A percentile compares a stretch with the other conserved stretches of the same genome.
These are phyloP conservation scores for Acacia melanoxylon DNA, from an alignment of 306 rosid genomes.

Conservation along the genomic window DNA sequence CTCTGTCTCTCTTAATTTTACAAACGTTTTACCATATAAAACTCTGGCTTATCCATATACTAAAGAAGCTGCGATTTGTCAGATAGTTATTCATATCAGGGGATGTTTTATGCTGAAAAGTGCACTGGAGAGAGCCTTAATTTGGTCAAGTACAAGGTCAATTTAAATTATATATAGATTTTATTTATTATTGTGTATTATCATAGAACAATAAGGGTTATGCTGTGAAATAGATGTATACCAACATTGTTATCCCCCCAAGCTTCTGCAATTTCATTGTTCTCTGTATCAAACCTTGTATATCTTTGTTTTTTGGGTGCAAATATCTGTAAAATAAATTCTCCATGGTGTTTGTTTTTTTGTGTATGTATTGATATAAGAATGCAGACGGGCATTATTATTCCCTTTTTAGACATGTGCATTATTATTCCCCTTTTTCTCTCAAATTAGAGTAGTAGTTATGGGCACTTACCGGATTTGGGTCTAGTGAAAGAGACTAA, in stretches of 20 bases:
- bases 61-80: too few species aligned
- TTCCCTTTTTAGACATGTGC: not conserved
- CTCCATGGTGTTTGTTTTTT: not conserved
- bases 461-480: too few species aligned
- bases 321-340: not conserved
- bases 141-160: not conserved
- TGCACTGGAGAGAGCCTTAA: not conserved
- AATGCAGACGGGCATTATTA: not conserved
- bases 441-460: not conserved
- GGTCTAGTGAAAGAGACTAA: too few species aligned
- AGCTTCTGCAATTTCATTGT: slow-evolving; percentile 20
- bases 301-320: slow-evolving; percentile 6
- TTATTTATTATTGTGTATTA: not conserved
- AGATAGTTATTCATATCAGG: too few species aligned
- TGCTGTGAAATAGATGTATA: slow-evolving; percentile 24
- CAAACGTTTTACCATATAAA: too few species aligned
- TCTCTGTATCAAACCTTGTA: slow-evolving; percentile 23
- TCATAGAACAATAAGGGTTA: slow-evolving; percentile 19
- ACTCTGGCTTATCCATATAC: too few species aligned
- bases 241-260: not conserved
- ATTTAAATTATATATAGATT: not conserved
- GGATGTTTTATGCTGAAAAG: slow-evolving; percentile 10
- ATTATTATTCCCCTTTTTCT: not conserved
- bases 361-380: not conserved
- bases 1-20: too few species aligned